Evolutionary conservation across 345 rosid genomes (phyloP).

Genomic region (Excoecaria cochinchinensis): DNA sequence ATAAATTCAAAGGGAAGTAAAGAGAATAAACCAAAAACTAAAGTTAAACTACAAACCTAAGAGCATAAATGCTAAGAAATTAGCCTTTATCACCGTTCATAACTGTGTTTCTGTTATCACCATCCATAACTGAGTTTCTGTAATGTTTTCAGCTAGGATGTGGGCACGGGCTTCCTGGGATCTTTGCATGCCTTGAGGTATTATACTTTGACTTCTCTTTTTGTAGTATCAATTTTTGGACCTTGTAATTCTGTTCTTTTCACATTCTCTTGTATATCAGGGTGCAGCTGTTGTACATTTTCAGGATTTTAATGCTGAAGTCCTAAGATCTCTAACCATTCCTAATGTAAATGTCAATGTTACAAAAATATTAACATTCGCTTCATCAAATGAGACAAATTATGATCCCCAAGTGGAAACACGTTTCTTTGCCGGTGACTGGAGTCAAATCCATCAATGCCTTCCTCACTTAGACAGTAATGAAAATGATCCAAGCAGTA

Average conservation of each 20-base stretch:
- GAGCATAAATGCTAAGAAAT: too few species aligned
- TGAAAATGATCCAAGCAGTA: slow-evolving; percentile 28
- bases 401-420: slow-evolving; percentile 26
- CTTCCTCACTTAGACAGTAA: slow-evolving; percentile 46
- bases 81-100: too few species aligned
- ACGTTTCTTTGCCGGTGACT: slow-evolving; percentile 83
- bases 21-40: too few species aligned
- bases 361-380: slow-evolving; percentile 24
- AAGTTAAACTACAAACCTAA: too few species aligned
- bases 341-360: slow-evolving; percentile 67
- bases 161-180: slow-evolving; percentile 90
- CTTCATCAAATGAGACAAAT: slow-evolving; percentile 16
- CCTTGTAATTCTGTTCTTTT: slow-evolving; percentile 12
- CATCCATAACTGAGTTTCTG: slow-evolving; percentile 14
- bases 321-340: slow-evolving; percentile 73
- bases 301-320: slow-evolving; percentile 94
- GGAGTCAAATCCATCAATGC: slow-evolving; percentile 67
- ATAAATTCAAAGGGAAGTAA: too few species aligned
- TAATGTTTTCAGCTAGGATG: slow-evolving; percentile 79
- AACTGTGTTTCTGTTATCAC: neutral
- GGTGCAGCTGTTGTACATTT: slow-evolving; percentile 70
- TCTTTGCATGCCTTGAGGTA: slow-evolving; percentile 80
- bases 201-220: slow-evolving; percentile 9
- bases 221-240: neutral
- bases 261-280: slow-evolving; percentile 37